Evolutionary conservation across 768 basidiomycete genomes (phyloP).

Genomic region (Podaxis sp.): DNA sequence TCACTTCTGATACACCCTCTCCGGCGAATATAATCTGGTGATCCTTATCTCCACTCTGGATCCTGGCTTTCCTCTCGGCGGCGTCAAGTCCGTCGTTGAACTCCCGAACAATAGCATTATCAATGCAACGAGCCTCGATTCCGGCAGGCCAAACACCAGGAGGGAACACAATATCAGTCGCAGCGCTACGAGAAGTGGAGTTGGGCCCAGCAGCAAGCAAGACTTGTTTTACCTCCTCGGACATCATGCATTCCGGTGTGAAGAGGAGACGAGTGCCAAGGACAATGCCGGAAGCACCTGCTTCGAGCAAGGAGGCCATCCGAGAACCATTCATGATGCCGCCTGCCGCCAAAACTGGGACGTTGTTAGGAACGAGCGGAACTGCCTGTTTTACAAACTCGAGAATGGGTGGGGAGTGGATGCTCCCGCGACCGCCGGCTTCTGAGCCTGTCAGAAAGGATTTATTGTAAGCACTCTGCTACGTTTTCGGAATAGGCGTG

Average conservation of each 20-base stretch:
- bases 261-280: conserved; percentile 60
- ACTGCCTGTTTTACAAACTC: conserved; percentile 42
- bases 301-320: conserved; percentile 40
- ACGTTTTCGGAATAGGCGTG: not conserved
- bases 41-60: not conserved
- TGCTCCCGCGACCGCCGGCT: not conserved
- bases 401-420: conserved; percentile 47
- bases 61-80: not conserved
- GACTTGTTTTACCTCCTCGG: conserved; percentile 23
- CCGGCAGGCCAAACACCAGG: conserved; percentile 43
- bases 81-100: conserved; percentile 10
- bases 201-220: conserved; percentile 25
- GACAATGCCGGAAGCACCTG: conserved; percentile 55
- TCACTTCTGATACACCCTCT: not conserved
- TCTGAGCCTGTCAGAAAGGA: too few relatives aligned
- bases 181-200: conserved; percentile 39
- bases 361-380: conserved; percentile 37
- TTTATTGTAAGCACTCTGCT: too few relatives aligned
- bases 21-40: not conserved
- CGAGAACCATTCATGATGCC: conserved; percentile 41
- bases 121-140: conserved; percentile 45
- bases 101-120: conserved; percentile 35
- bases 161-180: conserved; percentile 42
- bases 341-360: conserved; percentile 52
- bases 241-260: conserved; percentile 44